Base-by-base conservation (phyloP, 192 early-diverging fungal genomes). In the Backusella sp. region DNA sequence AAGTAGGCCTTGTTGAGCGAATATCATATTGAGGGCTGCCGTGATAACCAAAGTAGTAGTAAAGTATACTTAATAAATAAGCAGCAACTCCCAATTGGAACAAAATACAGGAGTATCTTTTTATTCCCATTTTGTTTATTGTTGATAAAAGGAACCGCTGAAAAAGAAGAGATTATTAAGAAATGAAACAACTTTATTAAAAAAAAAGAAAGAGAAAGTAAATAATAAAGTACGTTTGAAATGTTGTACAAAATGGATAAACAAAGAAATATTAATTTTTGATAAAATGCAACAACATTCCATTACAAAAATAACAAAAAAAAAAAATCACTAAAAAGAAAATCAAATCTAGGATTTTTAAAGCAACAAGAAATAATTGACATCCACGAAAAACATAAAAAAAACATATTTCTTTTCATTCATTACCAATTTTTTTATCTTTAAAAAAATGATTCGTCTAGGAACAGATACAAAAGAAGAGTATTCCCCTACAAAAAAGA, bases 151-250 rank as follows among this genome's bases (percentile, higher is more conserved):
- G 3, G 36, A 68, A 68, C 14, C 8, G 5, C 19, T 19, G 39
- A 23, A 68, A 68, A 67, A 34, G 35, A 19, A 36, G 19, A 7
- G 34, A 34, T 30, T 11, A 26, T 28, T 66, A 66, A 67, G 35
- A 59, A 59, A 23, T 59, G 53, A 59, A 59, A 59, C 53, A 59
- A 59, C 8, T 59, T 59, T 59, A 67, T 30, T 67, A n/a, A 67
- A 67, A 21, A 68, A 36, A 68, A 68, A 66, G 14, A 66, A 32
- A 66, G 6, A 34, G 15, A 66, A 66, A 67, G 12, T 67, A 67
- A 67, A 67, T 35, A 67, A 67, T 35, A 67, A 35, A 67, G 66
- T 35, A 67, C 26, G 66, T 35, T 67, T 67, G 66, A 35, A 67
- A 59, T 59, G 66, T 35, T 14, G 66, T 30, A 35, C 66, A 67